These are phyloP conservation scores for Brasenia schreberi DNA, from an alignment of 164 flowering plant genomes.

Conservation along the genomic window DNA sequence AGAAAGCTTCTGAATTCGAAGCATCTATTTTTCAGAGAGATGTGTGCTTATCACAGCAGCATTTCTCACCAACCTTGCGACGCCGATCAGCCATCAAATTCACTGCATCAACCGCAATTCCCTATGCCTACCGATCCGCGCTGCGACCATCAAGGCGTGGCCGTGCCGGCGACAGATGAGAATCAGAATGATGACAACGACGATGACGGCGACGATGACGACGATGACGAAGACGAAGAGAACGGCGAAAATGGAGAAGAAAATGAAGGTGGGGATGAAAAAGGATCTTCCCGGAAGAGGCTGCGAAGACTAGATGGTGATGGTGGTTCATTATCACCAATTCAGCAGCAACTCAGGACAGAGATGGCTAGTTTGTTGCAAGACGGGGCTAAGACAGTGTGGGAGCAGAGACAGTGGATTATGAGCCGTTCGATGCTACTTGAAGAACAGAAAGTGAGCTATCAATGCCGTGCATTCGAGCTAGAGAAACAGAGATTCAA, in stretches of 20 bases:
- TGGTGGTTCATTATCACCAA: background rate
- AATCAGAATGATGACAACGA: background rate
- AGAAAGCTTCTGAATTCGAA: conserved; percentile 80
- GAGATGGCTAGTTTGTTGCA: conserved; percentile 35
- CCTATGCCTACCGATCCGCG: background rate
- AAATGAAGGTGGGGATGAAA: background rate
- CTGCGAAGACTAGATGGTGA: background rate
- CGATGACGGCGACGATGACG: background rate
- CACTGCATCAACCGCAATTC: conserved; percentile 14
- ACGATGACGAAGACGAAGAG: background rate
- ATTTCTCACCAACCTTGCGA: conserved; percentile 15
- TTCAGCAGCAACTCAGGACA: background rate
- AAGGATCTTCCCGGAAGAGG: background rate
- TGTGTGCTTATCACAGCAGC: conserved; percentile 95
- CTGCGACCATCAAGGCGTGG: background rate
- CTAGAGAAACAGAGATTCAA: conserved; percentile 76
- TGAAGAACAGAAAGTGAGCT: conserved; percentile 61
- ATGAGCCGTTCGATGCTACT: conserved; percentile 28
- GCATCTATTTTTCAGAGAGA: conserved; percentile 87
- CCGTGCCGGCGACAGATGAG: background rate
- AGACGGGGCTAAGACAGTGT: conserved; percentile 36
- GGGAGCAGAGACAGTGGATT: conserved; percentile 80
- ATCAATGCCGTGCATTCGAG: conserved; percentile 47
- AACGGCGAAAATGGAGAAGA: background rate
- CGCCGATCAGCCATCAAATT: conserved; percentile 10